Conservation (phyloP, 257 asterid genomes). For the Nicotiana sylvestris region DNA sequence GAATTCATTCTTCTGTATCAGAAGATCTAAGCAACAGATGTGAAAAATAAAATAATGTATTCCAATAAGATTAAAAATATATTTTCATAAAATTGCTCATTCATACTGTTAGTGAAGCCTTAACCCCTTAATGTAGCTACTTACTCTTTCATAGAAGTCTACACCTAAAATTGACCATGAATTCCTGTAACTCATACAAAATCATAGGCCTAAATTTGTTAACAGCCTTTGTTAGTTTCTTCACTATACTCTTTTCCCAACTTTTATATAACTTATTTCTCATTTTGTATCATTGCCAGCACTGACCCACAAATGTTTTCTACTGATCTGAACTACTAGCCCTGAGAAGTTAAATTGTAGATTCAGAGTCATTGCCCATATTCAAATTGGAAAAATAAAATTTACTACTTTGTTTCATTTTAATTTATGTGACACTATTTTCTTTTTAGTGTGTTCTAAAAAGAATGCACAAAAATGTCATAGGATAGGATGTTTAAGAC, state of each 20-base stretch:
- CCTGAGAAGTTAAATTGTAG: too few species aligned
- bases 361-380: too few species aligned
- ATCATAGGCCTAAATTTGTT: background rate
- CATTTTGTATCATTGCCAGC: background rate
- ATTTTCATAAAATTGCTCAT: background rate
- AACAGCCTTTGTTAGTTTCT: background rate
- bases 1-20: background rate
- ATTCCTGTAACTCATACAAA: background rate
- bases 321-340: background rate
- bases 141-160: background rate
- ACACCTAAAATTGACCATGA: background rate
- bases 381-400: too few species aligned
- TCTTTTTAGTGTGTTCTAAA: too few species aligned
- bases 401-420: too few species aligned
- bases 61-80: background rate
- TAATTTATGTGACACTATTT: too few species aligned
- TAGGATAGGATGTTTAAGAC: too few species aligned
- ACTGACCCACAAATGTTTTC: background rate
- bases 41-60: too few species aligned
- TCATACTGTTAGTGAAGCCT: background rate
- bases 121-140: background rate
- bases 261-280: background rate
- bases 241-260: background rate
- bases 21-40: background rate
- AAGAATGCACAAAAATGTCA: too few species aligned